Evolutionary conservation across 2,329 filamentous ascomycete genomes (phyloP).

Genomic region (Clarireedia monteithiana): DNA sequence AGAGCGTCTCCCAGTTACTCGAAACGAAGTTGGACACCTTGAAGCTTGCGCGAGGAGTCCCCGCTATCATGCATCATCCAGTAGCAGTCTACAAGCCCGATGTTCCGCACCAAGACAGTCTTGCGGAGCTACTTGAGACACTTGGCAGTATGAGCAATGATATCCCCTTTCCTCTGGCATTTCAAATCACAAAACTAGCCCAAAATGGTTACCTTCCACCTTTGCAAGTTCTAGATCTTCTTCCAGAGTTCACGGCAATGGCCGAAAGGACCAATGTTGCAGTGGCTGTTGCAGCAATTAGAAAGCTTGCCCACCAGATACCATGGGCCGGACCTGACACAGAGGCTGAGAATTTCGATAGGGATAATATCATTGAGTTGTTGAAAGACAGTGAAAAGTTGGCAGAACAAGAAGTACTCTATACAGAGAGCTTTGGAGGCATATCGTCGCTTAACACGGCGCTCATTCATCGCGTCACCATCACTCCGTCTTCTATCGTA

Average conservation of each 20-base stretch:
- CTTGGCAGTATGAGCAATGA: constrained; percentile 18
- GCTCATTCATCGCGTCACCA: constrained; percentile 25
- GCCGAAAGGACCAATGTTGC: constrained; percentile 26
- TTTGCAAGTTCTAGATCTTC: constrained; percentile 37
- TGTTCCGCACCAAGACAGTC: constrained; percentile 13
- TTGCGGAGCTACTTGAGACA: constrained; percentile 14
- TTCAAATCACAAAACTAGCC: constrained; percentile 56
- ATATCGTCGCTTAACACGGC: constrained; percentile 18
- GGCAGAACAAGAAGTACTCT: constrained; percentile 13
- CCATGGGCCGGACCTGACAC: constrained; percentile 45
- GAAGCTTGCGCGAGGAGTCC: constrained; percentile 27
- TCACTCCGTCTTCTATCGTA: constrained; percentile 52
- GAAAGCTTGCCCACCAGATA: constrained; percentile 43
- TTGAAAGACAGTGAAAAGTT: constrained; percentile 34
- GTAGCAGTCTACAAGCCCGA: constrained; percentile 10
- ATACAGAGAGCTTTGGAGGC: constrained; percentile 23
- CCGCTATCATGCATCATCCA: constrained; percentile 22
- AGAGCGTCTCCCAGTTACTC: constrained; percentile 19
- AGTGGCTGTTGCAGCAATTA: constrained; percentile 46
- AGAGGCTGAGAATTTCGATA: constrained; percentile 36
- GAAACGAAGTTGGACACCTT: constrained; percentile 24
- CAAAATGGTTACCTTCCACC: constrained; percentile 57
- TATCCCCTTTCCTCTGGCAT: constrained; percentile 47
- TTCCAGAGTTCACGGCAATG: constrained; percentile 32
- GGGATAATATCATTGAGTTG: constrained; percentile 36